Percentiles rank a stretch among this genome's conserved stretches.
Conservation (phyloP, 169 alveolate species). For the Cystoisospora suis region DNA sequence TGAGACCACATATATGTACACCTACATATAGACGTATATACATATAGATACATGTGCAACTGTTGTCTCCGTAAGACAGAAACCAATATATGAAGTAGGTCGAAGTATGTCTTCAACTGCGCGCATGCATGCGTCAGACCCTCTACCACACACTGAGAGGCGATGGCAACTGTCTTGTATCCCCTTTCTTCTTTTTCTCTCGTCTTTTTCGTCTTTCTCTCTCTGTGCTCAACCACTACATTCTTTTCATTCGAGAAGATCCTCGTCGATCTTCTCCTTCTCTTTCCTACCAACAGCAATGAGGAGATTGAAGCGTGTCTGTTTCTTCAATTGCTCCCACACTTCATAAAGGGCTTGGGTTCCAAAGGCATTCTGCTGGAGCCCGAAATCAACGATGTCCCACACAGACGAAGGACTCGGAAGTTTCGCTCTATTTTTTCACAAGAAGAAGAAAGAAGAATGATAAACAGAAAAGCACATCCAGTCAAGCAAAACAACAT, state of each 20-base stretch:
- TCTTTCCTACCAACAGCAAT: slow-evolving; percentile 50
- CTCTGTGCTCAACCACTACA: not conserved
- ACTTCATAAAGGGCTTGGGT: slow-evolving; percentile 62
- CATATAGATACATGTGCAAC: too few species aligned
- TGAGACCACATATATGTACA: too few species aligned
- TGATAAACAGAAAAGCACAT: not conserved
- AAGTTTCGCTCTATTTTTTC: slow-evolving; percentile 26
- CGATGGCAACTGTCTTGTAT: too few species aligned
- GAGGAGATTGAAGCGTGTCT: slow-evolving; percentile 57
- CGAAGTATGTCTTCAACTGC: too few species aligned
- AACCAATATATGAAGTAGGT: too few species aligned
- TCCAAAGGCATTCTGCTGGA: slow-evolving; percentile 63
- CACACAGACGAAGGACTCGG: slow-evolving; percentile 41
- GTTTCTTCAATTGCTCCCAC: slow-evolving; percentile 65
- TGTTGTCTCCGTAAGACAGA: too few species aligned
- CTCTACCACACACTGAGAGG: too few species aligned
- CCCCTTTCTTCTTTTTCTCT: not conserved
- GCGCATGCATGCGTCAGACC: too few species aligned
- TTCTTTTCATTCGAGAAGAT: not conserved
- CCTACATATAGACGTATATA: too few species aligned
- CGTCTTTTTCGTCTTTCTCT: not conserved
- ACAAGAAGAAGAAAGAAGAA: not conserved
- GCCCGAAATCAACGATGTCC: slow-evolving; percentile 61
- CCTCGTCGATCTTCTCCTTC: too few species aligned
- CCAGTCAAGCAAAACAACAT: not conserved